A percentile compares a stretch with the other conserved stretches of the same genome.
Conservation (phyloP, 2,329 filamentous ascomycete genomes). For the Claviceps sp. region DNA sequence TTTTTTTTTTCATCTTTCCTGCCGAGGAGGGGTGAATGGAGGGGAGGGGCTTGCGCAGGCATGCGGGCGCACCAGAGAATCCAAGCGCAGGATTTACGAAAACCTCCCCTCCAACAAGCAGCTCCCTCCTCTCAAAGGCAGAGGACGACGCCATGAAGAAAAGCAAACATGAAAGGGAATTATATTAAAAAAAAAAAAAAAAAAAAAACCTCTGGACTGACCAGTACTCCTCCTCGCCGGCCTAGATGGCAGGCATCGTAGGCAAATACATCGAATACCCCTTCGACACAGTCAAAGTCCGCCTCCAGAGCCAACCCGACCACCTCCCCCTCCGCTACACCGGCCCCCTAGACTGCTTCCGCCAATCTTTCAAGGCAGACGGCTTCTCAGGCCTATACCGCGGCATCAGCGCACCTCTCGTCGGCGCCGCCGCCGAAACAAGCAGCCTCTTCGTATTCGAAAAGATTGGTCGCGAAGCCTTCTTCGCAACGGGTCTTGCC, state of each 20-base stretch:
- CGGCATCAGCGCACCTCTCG: constrained; percentile 79
- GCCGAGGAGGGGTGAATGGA: too few species aligned
- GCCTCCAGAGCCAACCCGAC: constrained; percentile 89
- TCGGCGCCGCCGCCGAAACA: constrained; percentile 84
- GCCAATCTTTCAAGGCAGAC: constrained; percentile 66
- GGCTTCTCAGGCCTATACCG: constrained; percentile 77
- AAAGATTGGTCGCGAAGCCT: constrained; percentile 52
- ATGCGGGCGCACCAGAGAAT: too few species aligned
- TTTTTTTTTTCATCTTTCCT: too few species aligned
- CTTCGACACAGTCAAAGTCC: constrained; percentile 96
- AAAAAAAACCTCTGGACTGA: not conserved
- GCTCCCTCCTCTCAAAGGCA: too few species aligned
- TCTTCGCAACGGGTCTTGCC: constrained; percentile 40
- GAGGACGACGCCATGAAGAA: too few species aligned
- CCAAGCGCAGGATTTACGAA: too few species aligned
- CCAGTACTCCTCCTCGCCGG: not conserved
- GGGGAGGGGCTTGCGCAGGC: too few species aligned
- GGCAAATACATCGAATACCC: constrained; percentile 98
- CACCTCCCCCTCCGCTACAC: constrained; percentile 67
- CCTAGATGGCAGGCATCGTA: constrained; percentile 64
- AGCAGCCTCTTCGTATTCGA: constrained; percentile 91
- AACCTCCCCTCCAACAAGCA: too few species aligned
- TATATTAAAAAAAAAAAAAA: too few species aligned
- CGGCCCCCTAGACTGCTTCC: constrained; percentile 87
- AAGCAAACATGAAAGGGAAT: too few species aligned